These are phyloP conservation scores for Podospora appendiculata DNA, from an alignment of 495 filamentous ascomycete species.

Conservation along the genomic window DNA sequence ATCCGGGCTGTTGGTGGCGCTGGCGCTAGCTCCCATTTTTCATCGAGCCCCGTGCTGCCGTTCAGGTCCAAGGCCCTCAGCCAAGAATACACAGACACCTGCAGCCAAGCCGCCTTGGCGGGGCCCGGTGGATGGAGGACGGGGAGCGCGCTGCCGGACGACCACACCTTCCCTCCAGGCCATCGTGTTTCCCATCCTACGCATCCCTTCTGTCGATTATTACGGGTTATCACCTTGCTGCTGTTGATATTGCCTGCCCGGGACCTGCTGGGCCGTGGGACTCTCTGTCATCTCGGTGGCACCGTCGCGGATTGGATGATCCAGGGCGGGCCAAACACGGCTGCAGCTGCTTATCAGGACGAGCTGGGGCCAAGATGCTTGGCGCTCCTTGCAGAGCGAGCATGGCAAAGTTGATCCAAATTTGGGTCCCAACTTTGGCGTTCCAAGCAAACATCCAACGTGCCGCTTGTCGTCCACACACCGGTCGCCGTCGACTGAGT, in stretches of 20 bases:
- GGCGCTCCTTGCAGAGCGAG: not conserved
- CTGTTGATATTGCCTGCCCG: not conserved
- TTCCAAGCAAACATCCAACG: too few species aligned
- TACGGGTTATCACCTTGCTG: not conserved
- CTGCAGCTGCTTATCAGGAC: not conserved
- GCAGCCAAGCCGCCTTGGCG: slow-evolving; percentile 15
- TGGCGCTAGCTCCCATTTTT: slow-evolving; percentile 7
- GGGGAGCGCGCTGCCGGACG: not conserved
- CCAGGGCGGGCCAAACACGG: not conserved
- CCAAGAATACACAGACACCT: slow-evolving; percentile 2
- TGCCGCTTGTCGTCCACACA: too few species aligned
- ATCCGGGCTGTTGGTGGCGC: slow-evolving; percentile 21
- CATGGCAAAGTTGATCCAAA: not conserved
- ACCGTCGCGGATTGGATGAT: not conserved
- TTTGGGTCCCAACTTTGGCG: not conserved
- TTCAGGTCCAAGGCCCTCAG: not conserved
- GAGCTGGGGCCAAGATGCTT: not conserved
- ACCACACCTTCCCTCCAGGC: not conserved
- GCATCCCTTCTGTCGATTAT: not conserved
- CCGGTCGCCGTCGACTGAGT: too few species aligned
- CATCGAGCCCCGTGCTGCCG: slow-evolving; percentile 4
- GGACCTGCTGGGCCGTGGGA: too few species aligned
- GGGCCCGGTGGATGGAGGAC: slow-evolving; percentile 10
- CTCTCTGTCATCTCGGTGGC: too few species aligned
- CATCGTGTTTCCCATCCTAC: not conserved